These are phyloP conservation scores for Aspergillus steynii DNA, from an alignment of 495 filamentous ascomycete species.

Conservation along the genomic window DNA sequence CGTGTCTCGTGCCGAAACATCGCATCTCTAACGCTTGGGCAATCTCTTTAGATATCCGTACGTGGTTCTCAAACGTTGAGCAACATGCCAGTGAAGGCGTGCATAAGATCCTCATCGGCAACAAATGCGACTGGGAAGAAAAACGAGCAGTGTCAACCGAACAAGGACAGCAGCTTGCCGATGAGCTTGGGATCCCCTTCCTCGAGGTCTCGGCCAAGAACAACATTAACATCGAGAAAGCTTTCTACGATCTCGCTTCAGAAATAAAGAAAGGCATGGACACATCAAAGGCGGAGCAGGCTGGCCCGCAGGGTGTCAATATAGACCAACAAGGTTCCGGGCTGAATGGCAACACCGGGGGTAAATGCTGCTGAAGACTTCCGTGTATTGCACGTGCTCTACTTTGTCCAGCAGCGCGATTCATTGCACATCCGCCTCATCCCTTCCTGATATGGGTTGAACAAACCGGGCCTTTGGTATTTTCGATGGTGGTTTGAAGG, in stretches of 20 bases:
- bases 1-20: background rate
- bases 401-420: background rate
- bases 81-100: slow-evolving; percentile 99
- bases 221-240: slow-evolving; percentile 99
- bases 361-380: slow-evolving; percentile 80
- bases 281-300: slow-evolving; percentile 75
- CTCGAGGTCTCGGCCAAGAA: slow-evolving; percentile 97
- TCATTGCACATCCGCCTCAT: background rate
- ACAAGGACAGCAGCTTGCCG: slow-evolving; percentile 87
- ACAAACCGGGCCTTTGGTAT: background rate
- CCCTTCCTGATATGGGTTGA: background rate
- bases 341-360: slow-evolving; percentile 57
- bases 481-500: background rate
- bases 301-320: slow-evolving; percentile 64
- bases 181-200: slow-evolving; percentile 97
- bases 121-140: slow-evolving; percentile 99
- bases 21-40: background rate
- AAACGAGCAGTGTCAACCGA: slow-evolving; percentile 93
- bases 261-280: slow-evolving; percentile 91
- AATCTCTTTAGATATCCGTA: slow-evolving; percentile 79
- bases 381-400: slow-evolving; percentile 20
- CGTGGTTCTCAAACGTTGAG: slow-evolving; percentile 99
- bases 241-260: slow-evolving; percentile 90
- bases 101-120: slow-evolving; percentile 99
- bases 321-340: slow-evolving; percentile 66